Evolutionary conservation across 345 rosid species (phyloP).

Genomic region (Nasturtium officinale): DNA sequence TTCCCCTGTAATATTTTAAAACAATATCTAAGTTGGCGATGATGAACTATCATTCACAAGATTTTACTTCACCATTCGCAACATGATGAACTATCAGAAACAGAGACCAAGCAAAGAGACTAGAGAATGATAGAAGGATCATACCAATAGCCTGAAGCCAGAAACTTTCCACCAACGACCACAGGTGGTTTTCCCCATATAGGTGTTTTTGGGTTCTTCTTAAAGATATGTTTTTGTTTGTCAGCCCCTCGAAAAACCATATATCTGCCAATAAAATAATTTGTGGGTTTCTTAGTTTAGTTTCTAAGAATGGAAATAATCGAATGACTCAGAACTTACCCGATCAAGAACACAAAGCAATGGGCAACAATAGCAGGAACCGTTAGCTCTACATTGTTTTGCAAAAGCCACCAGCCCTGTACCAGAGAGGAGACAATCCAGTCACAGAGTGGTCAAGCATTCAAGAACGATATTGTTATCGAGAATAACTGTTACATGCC

Average conservation of each 20-base stretch:
- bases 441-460: conserved; percentile 26
- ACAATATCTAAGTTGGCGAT: not conserved
- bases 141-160: conserved; percentile 95
- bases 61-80: not conserved
- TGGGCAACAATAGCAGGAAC: conserved; percentile 57
- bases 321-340: conserved; percentile 52
- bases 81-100: conserved; percentile 9
- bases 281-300: conserved; percentile 7
- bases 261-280: conserved; percentile 51
- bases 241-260: conserved; percentile 89
- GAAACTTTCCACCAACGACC: conserved; percentile 84
- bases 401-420: conserved; percentile 96
- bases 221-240: conserved; percentile 89
- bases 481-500: not conserved
- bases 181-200: conserved; percentile 90
- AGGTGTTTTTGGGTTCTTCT: conserved; percentile 74
- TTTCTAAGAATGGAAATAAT: not conserved
- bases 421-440: conserved; percentile 37
- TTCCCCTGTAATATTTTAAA: conserved; percentile 63
- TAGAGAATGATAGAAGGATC: not conserved
- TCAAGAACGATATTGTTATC: not conserved
- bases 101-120: conserved; percentile 12
- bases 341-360: conserved; percentile 68
- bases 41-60: not conserved
- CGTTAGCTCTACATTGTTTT: conserved; percentile 71